Conservation (phyloP, 2,329 filamentous ascomycete species). For the Colletotrichum horii region DNA sequence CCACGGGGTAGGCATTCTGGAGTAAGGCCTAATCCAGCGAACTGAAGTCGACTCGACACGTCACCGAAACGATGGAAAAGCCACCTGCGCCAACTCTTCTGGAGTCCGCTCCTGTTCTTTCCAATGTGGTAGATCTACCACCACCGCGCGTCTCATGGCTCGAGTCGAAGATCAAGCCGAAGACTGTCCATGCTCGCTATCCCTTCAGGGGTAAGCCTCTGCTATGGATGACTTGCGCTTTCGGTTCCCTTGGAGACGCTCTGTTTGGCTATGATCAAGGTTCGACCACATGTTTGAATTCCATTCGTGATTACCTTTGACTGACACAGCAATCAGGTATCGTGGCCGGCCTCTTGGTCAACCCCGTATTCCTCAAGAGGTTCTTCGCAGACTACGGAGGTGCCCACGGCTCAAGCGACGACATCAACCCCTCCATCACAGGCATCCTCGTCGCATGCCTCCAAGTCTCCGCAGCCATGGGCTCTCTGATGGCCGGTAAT, state of each 20-base stretch:
- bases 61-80: neutral
- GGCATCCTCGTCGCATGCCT: neutral
- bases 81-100: neutral
- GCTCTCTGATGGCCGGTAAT: neutral
- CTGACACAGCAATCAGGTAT: neutral
- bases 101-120: neutral
- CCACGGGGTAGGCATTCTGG: neutral
- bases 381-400: neutral
- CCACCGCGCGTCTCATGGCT: neutral
- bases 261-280: neutral
- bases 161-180: neutral
- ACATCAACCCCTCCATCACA: neutral
- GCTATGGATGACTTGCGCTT: neutral
- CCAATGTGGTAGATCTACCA: neutral
- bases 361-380: neutral
- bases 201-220: neutral
- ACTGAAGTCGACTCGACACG: neutral
- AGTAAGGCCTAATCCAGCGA: neutral
- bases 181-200: neutral
- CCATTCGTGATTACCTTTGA: fast-evolving
- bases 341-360: neutral
- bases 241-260: neutral
- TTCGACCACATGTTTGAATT: neutral
- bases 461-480: neutral
- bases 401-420: neutral